Percentiles rank a stretch among this genome's conserved stretches.
Evolutionary conservation across 441 rosid species (phyloP).

Genomic region (Metrosideros polymorpha): DNA sequence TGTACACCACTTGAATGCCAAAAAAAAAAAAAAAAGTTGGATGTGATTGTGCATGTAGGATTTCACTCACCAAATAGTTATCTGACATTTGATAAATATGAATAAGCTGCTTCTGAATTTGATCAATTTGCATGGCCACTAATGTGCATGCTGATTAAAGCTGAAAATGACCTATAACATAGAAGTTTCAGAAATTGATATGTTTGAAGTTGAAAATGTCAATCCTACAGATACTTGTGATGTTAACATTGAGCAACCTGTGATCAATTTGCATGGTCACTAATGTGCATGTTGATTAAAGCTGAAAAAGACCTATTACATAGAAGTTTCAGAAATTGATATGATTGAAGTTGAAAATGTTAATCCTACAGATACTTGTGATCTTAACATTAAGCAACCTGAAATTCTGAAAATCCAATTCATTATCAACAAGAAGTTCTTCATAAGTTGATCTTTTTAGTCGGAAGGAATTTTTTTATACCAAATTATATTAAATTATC

Average conservation of each 20-base stretch:
- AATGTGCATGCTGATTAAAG: not conserved
- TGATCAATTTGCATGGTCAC: not conserved
- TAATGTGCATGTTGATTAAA: not conserved
- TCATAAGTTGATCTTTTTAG: not conserved
- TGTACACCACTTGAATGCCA: not conserved
- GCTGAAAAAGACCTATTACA: not conserved
- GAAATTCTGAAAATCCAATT: not conserved
- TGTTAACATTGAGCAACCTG: no score
- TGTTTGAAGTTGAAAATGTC: not conserved
- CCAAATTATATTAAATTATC: not conserved
- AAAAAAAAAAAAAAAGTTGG: not conserved
- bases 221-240: not conserved
- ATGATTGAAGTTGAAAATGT: no score
- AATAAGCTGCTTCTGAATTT: not conserved
- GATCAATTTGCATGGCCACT: not conserved
- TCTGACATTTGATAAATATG: not conserved
- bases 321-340: not conserved
- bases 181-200: not conserved
- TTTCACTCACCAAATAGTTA: not conserved
- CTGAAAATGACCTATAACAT: not conserved
- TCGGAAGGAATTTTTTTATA: not conserved
- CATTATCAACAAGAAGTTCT: not conserved
- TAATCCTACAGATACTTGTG: not conserved
- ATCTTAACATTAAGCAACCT: not conserved
- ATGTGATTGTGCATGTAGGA: not conserved